Conservation (phyloP, 805 yeast genomes). For the Brettanomyces naardenensis region DNA sequence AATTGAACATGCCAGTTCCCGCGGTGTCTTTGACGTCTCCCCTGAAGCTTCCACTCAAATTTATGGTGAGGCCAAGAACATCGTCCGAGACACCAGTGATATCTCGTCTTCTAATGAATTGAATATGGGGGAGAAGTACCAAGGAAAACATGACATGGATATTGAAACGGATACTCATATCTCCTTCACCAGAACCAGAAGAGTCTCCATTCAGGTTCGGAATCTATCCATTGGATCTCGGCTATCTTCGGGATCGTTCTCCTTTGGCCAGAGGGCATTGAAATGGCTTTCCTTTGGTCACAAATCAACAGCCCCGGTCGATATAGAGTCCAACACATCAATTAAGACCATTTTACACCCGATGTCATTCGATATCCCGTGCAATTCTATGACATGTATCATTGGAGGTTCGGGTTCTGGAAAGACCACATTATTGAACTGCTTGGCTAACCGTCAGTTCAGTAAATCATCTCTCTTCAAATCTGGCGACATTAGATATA, state of each 20-base stretch:
- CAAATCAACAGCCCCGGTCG: conserved; percentile 3
- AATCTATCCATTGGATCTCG: conserved; percentile 17
- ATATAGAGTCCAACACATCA: conserved; percentile 14
- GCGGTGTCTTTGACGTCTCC: too few relatives aligned
- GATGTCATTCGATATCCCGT: conserved; percentile 50
- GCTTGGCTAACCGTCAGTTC: conserved; percentile 42
- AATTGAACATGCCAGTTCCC: too few relatives aligned
- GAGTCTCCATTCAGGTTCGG: conserved; percentile 20
- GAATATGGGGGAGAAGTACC: too few relatives aligned
- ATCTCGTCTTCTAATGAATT: too few relatives aligned
- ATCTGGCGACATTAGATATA: conserved; percentile 37
- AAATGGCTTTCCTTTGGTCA: background rate
- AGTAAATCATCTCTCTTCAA: conserved; percentile 23
- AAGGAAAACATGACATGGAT: too few relatives aligned
- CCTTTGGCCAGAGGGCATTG: background rate
- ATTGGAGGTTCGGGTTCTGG: conserved; percentile 89
- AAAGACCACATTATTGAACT: conserved; percentile 71
- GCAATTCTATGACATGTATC: conserved; percentile 65
- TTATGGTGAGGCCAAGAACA: too few relatives aligned
- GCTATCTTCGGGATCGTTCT: background rate
- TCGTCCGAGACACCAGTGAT: too few relatives aligned
- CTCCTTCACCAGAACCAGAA: conserved; percentile 21
- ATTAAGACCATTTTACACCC: conserved; percentile 36
- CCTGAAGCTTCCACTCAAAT: too few relatives aligned
- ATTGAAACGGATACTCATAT: conserved; percentile 1